Percentiles rank a stretch among this genome's conserved stretches.
These are phyloP conservation scores for Macroventuria anomochaeta DNA, from an alignment of 2,329 filamentous ascomycete species.

Conservation along the genomic window DNA sequence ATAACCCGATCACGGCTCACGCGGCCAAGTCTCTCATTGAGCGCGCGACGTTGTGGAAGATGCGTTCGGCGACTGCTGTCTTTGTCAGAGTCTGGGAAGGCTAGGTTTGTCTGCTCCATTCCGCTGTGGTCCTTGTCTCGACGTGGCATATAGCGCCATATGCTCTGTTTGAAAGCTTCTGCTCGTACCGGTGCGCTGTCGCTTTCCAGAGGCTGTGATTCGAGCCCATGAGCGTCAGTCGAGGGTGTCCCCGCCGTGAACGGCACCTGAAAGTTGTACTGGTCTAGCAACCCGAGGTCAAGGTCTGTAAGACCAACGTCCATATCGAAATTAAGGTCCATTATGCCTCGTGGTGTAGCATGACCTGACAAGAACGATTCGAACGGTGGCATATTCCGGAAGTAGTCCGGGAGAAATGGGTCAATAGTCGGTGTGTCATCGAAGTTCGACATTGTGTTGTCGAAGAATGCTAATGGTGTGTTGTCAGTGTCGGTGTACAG, in stretches of 20 bases:
- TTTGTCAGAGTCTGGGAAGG: constrained; percentile 45
- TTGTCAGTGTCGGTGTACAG: constrained; percentile 15
- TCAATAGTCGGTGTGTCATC: constrained; percentile 26
- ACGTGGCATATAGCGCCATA: constrained; percentile 54
- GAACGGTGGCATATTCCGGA: constrained; percentile 39
- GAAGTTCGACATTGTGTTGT: constrained; percentile 20
- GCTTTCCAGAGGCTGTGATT: constrained; percentile 22
- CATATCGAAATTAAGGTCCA: constrained; percentile 55
- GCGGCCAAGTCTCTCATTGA: constrained; percentile 51
- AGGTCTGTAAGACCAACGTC: constrained; percentile 55
- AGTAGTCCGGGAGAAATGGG: constrained; percentile 35
- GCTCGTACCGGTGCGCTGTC: constrained; percentile 34
- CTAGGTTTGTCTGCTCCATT: constrained; percentile 48
- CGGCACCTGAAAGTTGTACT: constrained; percentile 54
- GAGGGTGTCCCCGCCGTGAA: constrained; percentile 46
- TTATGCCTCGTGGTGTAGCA: constrained; percentile 53
- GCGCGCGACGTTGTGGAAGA: constrained; percentile 46
- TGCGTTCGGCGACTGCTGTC: constrained; percentile 43
- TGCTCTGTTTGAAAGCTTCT: constrained; percentile 51
- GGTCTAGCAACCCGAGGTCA: constrained; percentile 54
- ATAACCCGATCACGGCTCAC: constrained; percentile 65
- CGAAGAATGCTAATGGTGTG: constrained; percentile 22
- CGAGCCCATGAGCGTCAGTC: constrained; percentile 27
- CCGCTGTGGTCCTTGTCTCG: constrained; percentile 32
- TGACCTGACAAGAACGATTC: constrained; percentile 45